These are phyloP conservation scores for Debaryomycetaceae sp. DNA, from an alignment of 1,139 yeast species.

Conservation along the genomic window DNA sequence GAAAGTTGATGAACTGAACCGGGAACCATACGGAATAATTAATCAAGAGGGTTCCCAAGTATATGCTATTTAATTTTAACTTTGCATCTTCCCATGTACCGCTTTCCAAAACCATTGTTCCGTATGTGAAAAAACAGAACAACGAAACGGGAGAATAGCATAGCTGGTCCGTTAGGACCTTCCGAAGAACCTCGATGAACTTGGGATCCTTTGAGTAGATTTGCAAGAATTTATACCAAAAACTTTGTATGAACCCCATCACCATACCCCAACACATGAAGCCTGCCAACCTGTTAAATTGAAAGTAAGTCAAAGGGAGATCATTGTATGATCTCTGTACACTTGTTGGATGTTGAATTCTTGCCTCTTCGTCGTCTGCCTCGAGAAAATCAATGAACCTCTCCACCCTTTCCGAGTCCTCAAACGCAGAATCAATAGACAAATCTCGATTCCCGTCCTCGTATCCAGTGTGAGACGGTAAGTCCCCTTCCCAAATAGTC, in stretches of 20 bases:
- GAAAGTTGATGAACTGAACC: conserved; percentile 85
- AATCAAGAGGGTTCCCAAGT: conserved; percentile 70
- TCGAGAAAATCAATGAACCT: conserved; percentile 37
- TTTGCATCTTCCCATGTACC: conserved; percentile 66
- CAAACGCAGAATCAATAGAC: neutral
- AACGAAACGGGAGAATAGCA: conserved; percentile 85
- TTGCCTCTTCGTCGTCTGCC: conserved; percentile 4
- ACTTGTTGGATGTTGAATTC: conserved; percentile 1
- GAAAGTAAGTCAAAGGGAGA: conserved; percentile 39
- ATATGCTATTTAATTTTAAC: conserved; percentile 59
- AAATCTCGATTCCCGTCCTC: neutral
- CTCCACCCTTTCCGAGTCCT: conserved; percentile 15
- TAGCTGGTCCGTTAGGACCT: conserved; percentile 87
- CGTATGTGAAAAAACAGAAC: conserved; percentile 76
- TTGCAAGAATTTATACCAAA: conserved; percentile 85
- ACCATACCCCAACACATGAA: conserved; percentile 87
- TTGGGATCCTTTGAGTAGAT: conserved; percentile 80
- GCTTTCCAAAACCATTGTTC: conserved; percentile 75
- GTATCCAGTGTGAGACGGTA: neutral
- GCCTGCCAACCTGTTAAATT: conserved; percentile 69
- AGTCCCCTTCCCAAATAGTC: neutral
- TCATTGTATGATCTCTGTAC: conserved; percentile 3
- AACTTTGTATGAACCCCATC: conserved; percentile 78
- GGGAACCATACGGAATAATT: conserved; percentile 94
- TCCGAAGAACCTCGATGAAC: conserved; percentile 74